These are phyloP conservation scores for Typha latifolia DNA, from an alignment of 176 grass and related monocot species.

Conservation along the genomic window DNA sequence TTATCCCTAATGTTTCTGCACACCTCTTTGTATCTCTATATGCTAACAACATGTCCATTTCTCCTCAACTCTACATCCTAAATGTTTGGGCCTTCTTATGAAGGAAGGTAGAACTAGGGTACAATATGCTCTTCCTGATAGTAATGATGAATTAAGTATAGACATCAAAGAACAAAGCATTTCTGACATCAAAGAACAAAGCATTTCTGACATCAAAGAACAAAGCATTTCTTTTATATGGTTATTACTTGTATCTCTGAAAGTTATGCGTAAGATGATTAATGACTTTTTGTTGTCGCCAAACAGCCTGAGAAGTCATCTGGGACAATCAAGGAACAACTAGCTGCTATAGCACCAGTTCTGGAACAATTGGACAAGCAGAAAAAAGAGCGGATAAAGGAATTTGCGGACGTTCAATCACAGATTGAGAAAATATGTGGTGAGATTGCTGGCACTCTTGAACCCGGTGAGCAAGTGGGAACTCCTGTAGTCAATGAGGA, in stretches of 20 bases:
- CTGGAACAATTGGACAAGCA: slow-evolving; percentile 77
- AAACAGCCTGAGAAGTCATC: slow-evolving; percentile 83
- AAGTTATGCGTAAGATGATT: too few species aligned
- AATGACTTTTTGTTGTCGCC: neutral
- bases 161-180: neutral
- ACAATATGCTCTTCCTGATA: too few species aligned
- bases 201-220: neutral
- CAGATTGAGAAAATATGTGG: slow-evolving; percentile 89
- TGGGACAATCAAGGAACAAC: slow-evolving; percentile 93
- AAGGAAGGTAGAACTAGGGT: too few species aligned
- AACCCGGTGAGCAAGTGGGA: slow-evolving; percentile 53
- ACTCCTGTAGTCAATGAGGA: slow-evolving; percentile 72
- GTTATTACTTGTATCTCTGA: neutral
- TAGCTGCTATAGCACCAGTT: slow-evolving; percentile 72
- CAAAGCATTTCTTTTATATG: neutral
- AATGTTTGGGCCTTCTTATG: too few species aligned
- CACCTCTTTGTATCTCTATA: too few species aligned
- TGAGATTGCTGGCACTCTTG: slow-evolving; percentile 80
- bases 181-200: neutral
- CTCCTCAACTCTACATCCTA: too few species aligned
- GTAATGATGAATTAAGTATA: too few species aligned
- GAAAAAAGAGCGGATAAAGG: slow-evolving; percentile 70
- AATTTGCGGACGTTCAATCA: slow-evolving; percentile 65
- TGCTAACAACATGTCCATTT: too few species aligned
- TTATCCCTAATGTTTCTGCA: too few species aligned